Evolutionary conservation across 2,329 filamentous ascomycete genomes (phyloP), one percentile per base, ranked within the genome.

Genomic region (Fusarium floridanum): DNA sequence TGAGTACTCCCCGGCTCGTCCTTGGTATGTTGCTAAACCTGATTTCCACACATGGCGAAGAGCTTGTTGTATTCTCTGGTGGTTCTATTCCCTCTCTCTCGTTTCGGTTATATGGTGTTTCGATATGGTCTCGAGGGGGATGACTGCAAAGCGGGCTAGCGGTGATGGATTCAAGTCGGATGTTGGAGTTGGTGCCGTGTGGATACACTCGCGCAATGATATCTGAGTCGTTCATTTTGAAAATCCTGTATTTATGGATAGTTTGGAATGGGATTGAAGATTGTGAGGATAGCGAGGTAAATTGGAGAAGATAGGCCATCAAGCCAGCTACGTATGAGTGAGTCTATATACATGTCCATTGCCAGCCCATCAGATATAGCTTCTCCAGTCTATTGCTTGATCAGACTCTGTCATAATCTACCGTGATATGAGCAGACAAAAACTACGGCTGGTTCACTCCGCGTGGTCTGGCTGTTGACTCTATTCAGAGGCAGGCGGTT

Each of bases 81-180:
- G 32, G 57, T 27, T 73, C 62, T 8, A 67, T 73, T 4, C 32
- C 36, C 6, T 55, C 64, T 53, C 70, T 36, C 27, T 66, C 43
- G 27, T 14, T 22, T 7, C 64, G 56, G 9, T 9, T 34, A 37
- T 62, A 62, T 6, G 20, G 36, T 11, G 0, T 11, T n/a, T 24
- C 14, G 57, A 1, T 17, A 3, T 1, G 5, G 1, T 17, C 7
- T 10, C 12, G n/a, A 2, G 3, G 27, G 0, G 57, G 43, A 57
- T 29, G 36, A 1, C 0, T n/a, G n/a, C 34, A n/a, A 2, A 45
- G 27, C 4, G 20, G 1, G n/a, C 39, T 55, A 0, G 50, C 32
- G 29, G 48, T 3, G 55, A 70, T 67, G 34, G 61, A 55, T 10
- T 34, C 0, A 4, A 14, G 50, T 34, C 45, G 39, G 3, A 14